Percentiles rank a stretch among this genome's conserved stretches.
Conservation (phyloP, 2,329 filamentous ascomycete species). For the Sporothrix sp. region DNA sequence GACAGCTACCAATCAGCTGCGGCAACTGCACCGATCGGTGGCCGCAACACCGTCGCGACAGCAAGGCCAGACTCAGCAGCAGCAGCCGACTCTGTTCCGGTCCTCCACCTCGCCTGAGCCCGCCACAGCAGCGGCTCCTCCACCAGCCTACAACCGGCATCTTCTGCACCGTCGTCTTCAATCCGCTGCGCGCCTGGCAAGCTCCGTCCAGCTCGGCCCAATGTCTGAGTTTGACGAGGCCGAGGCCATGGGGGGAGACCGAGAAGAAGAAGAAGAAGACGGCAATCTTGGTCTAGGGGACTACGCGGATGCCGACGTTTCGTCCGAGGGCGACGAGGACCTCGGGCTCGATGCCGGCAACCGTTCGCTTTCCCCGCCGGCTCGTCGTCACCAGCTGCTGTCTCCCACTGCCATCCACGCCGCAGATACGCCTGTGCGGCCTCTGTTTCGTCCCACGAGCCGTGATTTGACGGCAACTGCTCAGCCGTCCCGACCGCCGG, state of each 20-base stretch:
- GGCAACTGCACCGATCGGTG: conserved; percentile 9
- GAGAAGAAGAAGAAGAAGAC: neutral
- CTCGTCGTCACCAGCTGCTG: neutral
- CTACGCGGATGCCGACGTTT: conserved; percentile 10
- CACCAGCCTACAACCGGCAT: conserved; percentile 1
- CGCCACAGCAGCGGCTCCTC: neutral
- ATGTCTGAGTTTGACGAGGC: conserved; percentile 21
- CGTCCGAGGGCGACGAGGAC: conserved; percentile 13
- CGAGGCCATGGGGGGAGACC: conserved; percentile 1
- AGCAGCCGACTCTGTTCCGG: neutral
- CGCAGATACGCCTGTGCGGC: neutral
- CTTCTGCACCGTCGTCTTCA: conserved; percentile 16
- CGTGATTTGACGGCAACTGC: neutral
- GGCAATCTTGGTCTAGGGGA: neutral
- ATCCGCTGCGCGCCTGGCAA: conserved; percentile 17
- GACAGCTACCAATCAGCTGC: neutral
- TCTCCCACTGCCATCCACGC: neutral
- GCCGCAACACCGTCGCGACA: neutral
- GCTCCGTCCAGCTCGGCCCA: conserved; percentile 20
- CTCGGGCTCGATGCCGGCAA: neutral
- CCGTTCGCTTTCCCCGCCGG: neutral
- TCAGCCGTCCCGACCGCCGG: neutral
- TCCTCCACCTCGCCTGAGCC: neutral
- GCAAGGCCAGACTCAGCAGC: neutral
- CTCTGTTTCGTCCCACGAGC: neutral